These are phyloP conservation scores for Moniliophthora roreri DNA, from an alignment of 1,284 basidiomycete genomes.

Conservation along the genomic window DNA sequence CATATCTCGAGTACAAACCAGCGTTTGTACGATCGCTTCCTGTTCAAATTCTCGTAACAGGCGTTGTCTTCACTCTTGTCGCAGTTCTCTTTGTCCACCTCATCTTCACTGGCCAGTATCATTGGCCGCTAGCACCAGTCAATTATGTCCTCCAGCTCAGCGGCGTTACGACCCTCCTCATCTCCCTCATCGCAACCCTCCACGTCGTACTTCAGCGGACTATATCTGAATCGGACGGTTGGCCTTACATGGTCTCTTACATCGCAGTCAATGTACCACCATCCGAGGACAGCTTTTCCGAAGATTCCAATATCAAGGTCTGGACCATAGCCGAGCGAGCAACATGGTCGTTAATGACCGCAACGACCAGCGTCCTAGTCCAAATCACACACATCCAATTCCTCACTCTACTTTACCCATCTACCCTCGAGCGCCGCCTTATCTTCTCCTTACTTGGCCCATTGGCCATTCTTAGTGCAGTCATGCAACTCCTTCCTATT, in stretches of 20 bases:
- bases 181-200: slow-evolving; percentile 74
- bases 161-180: slow-evolving; percentile 78
- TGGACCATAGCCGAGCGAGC: slow-evolving; percentile 76
- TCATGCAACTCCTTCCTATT: slow-evolving; percentile 85
- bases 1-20: slow-evolving; percentile 77
- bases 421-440: slow-evolving; percentile 85
- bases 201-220: slow-evolving; percentile 70
- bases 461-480: slow-evolving; percentile 81
- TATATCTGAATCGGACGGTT: slow-evolving; percentile 63
- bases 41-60: slow-evolving; percentile 86
- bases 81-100: slow-evolving; percentile 89
- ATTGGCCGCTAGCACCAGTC: slow-evolving; percentile 89
- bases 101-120: slow-evolving; percentile 94
- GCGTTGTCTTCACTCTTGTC: slow-evolving; percentile 86
- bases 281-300: slow-evolving; percentile 14
- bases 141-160: slow-evolving; percentile 91
- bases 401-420: slow-evolving; percentile 93
- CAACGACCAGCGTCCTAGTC: slow-evolving; percentile 80
- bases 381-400: slow-evolving; percentile 99
- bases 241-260: slow-evolving; percentile 97
- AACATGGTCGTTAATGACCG: slow-evolving; percentile 88
- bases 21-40: slow-evolving; percentile 85
- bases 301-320: slow-evolving; percentile 18
- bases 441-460: slow-evolving; percentile 91
- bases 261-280: slow-evolving; percentile 83